phyloP scores from a whole-genome alignment of 371 early-diverging fungal genomes.

The Basidiobolus meristosporus region DNA sequence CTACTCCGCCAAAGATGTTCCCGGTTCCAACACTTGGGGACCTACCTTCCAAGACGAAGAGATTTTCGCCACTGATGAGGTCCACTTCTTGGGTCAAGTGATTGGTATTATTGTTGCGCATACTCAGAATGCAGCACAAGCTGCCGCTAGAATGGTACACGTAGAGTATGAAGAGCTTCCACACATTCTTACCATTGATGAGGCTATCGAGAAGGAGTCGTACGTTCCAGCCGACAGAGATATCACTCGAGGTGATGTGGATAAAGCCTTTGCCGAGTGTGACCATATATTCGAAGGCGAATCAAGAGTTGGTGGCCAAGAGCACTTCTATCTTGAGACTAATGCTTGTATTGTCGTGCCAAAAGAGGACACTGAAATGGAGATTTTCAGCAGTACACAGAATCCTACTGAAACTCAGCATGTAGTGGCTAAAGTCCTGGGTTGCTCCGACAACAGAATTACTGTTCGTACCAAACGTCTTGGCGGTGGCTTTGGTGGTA shows the following conservation, averaged over 20 bases:
- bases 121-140: conserved; percentile 26
- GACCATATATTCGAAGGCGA: conserved; percentile 26
- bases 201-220: conserved; percentile 36
- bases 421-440: conserved; percentile 33
- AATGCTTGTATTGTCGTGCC: conserved; percentile 40
- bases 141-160: conserved; percentile 36
- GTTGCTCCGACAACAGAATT: conserved; percentile 32
- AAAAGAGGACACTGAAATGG: conserved; percentile 48
- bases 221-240: conserved; percentile 24
- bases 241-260: conserved; percentile 29
- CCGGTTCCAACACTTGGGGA: conserved; percentile 29
- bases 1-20: conserved; percentile 36
- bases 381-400: conserved; percentile 49
- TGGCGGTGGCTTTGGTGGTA: conserved; percentile 72
- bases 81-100: conserved; percentile 38
- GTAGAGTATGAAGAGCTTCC: conserved; percentile 40
- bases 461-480: conserved; percentile 44
- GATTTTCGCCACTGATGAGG: conserved; percentile 38
- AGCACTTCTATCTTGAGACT: conserved; percentile 56
- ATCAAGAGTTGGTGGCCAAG: conserved; percentile 36
- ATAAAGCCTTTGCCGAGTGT: conserved; percentile 17
- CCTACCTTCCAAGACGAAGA: conserved; percentile 35
- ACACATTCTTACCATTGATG: conserved; percentile 38
- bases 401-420: conserved; percentile 45
- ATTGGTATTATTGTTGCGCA: conserved; percentile 55